Evolutionary conservation across 1,284 basidiomycete genomes (phyloP), one percentile per base, ranked within the genome.

Genomic region (Apiotrichum sp.): DNA sequence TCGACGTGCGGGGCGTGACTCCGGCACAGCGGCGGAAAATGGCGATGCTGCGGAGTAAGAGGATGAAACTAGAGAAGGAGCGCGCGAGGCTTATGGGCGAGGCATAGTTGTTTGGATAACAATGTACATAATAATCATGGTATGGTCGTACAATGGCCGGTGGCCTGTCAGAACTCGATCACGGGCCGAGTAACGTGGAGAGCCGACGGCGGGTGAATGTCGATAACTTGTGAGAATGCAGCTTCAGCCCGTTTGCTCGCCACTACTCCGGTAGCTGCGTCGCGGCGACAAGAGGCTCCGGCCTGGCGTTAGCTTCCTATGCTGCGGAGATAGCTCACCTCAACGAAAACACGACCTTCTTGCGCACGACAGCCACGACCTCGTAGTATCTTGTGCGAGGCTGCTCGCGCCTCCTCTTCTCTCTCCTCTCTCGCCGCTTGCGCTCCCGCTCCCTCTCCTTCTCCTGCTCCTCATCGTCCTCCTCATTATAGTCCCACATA

Each of bases 251-350:
- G 35, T 11, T n/a, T n/a, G n/a, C n/a, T n/a, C 14, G 29, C 7
- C 31, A 22, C 2, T 50, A 67, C 44, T 71, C 69, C 2, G 72
- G 72, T 40, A 74, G 55, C 2, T 69, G 57, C 1, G 74, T 76
- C 8, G 73, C 72, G 2, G 70, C 68, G 3, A 76, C 74, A 14
- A 76, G 71, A 0, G 74, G 74, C 64, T 76, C 74, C 2, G 74
- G 74, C 16, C 74, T 75, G 52, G 2, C 0, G 16, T 47, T 47
- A 32, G 31, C 32, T 31, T 43, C 45, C 13, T 4, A 32, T 33
- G 6, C 34, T 8, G 11, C 16, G 13, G 31, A 14, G n/a, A n/a
- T 5, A 11, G 47, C 40, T 44, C 52, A 75, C 75, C 75, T 58
- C 11, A 76, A 58, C 4, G 70, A 62, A 53, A 77, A 77, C 31